Base-by-base conservation (phyloP, 495 filamentous ascomycete species). In the Podospora australis region DNA sequence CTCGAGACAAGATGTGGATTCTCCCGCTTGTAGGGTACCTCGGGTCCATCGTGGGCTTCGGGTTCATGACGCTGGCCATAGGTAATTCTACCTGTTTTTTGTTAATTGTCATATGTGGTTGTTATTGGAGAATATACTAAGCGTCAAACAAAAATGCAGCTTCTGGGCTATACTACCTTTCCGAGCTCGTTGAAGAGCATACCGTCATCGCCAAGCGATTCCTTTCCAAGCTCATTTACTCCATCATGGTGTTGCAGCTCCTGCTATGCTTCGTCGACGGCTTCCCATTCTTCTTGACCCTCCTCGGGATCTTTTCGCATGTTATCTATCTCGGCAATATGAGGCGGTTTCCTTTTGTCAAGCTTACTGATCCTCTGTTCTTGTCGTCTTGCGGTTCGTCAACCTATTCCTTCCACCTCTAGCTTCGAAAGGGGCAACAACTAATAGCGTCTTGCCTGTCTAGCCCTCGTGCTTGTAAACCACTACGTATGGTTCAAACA, bases 401-500 rank as follows among this genome's bases (percentile, higher is more conserved):
- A 54, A 14, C 10, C 17, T 35, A 29, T 11, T 11, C 26, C 26
- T 29, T 29, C 26, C 26, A 29, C 11, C 26, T 11, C 26, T 29
- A 29, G 6, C 26, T 29, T 29, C 11, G 6, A 6, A 6, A 6
- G 34, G 5, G 5, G 5, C 6, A 20, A 1, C 3, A 2, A 49
- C 30, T 8, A 10, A 35, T 5, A 5, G 20, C 19, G 8, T 25
- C 24, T 30, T 11, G 23, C 6, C n/a, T 11, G 19, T 22, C 4
- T 26, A 89, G 77, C 81, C 10, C 78, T 96, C 30, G 92, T 98
- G 30, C 67, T 94, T 14, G 52, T 85, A n/a, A 96, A 98, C 67
- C 92, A 98, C 66, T 94, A 86, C 70, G 75, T 96, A 40, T 98
- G 92, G 91, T 97, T 98, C 72, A 81, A 78, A 34, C 84, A 96